A percentile compares a stretch with the other conserved stretches of the same genome.
phyloP scores from a whole-genome alignment of 2,329 filamentous ascomycete genomes.

The Paramyrothecium sp. region DNA sequence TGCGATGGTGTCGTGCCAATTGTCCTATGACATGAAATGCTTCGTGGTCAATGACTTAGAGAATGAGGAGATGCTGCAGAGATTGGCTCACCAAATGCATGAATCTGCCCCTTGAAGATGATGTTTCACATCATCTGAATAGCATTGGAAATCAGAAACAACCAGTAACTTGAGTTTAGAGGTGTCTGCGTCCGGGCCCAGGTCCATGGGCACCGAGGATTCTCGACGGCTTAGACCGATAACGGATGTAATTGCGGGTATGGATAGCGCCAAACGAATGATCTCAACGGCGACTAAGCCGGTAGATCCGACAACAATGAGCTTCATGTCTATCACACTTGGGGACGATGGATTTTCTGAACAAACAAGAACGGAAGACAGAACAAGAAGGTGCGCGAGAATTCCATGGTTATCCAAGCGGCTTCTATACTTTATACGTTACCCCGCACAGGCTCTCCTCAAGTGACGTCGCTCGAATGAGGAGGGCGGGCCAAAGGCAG shows the following conservation, averaged over 20 bases:
- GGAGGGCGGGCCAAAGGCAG: no score
- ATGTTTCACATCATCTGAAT: constrained; percentile 34
- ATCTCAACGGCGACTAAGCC: constrained; percentile 42
- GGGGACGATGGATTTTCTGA: no score
- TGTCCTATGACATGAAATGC: not conserved
- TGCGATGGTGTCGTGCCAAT: not conserved
- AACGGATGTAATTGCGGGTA: constrained; percentile 34
- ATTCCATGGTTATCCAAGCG: no score
- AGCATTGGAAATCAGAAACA: constrained; percentile 37
- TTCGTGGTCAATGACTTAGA: not conserved
- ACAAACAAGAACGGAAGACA: no score
- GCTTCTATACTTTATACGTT: no score
- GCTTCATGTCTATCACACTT: constrained; percentile 44
- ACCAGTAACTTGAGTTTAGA: constrained; percentile 38
- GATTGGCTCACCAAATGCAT: constrained; percentile 36
- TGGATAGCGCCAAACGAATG: constrained; percentile 37
- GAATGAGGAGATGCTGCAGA: not conserved
- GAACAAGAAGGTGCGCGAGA: no score
- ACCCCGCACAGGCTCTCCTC: no score
- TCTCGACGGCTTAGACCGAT: constrained; percentile 39
- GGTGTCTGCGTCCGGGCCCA: constrained; percentile 17
- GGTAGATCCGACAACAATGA: constrained; percentile 40
- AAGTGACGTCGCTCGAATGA: no score
- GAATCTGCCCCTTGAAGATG: constrained; percentile 38
- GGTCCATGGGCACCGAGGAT: constrained; percentile 21